Evolutionary conservation across 768 basidiomycete species (phyloP).

Genomic region (Collybiopsis confluens): DNA sequence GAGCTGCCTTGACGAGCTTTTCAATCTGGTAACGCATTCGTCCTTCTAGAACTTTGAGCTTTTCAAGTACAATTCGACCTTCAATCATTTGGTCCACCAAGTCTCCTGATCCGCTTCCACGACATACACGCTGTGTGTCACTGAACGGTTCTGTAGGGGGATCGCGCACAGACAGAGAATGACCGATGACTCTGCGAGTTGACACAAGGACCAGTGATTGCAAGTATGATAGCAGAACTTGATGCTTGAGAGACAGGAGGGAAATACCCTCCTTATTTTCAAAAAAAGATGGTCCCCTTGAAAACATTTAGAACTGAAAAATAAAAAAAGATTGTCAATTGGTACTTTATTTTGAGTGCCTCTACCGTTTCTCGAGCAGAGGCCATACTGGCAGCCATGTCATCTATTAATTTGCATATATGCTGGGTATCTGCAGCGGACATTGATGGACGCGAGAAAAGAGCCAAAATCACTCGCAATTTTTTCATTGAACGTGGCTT

Average conservation of each 20-base stretch:
- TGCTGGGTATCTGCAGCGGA: background rate
- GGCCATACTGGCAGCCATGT: conserved; percentile 6
- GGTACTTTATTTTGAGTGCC: background rate
- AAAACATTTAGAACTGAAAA: background rate
- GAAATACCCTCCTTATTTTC: conserved; percentile 82
- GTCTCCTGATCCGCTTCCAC: conserved; percentile 66
- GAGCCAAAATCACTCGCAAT: too few relatives aligned
- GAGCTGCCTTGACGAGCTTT: conserved; percentile 78
- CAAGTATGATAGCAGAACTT: conserved; percentile 78
- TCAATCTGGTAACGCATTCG: conserved; percentile 96
- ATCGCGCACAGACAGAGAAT: conserved; percentile 50
- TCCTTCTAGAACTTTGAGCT: conserved; percentile 76
- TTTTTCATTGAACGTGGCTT: too few relatives aligned
- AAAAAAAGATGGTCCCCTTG: conserved; percentile 19
- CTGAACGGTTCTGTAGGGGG: conserved; percentile 52
- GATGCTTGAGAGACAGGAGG: conserved; percentile 82
- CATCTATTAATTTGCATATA: conserved; percentile 5
- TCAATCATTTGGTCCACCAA: conserved; percentile 78
- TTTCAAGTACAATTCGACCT: conserved; percentile 81
- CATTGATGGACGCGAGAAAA: background rate
- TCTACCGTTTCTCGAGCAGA: conserved; percentile 2
- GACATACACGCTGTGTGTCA: conserved; percentile 39
- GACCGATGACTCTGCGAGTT: conserved; percentile 65
- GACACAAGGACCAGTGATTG: conserved; percentile 76
- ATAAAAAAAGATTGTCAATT: background rate